Conservation (phyloP, 768 basidiomycete genomes). For the Solioccasus polychromus region DNA sequence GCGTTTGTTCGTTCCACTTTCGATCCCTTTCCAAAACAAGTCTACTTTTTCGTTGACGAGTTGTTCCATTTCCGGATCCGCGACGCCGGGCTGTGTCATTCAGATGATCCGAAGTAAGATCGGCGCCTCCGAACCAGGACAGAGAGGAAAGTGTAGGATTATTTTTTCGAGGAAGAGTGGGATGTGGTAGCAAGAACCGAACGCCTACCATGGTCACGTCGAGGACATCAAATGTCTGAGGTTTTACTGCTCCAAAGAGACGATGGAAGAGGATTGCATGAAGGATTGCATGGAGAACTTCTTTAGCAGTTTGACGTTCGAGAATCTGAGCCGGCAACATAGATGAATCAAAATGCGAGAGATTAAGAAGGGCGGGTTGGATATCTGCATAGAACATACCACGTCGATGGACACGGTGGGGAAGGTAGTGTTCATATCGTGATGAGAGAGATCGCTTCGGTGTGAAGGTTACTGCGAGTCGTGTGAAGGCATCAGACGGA, state of each 20-base stretch:
- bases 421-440: slow-evolving; percentile 25
- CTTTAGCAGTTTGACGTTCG: slow-evolving; percentile 69
- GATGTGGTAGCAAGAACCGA: background rate
- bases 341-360: too few species aligned
- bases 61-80: slow-evolving; percentile 67
- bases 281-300: slow-evolving; percentile 73
- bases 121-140: too few species aligned
- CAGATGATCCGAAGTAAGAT: too few species aligned
- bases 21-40: slow-evolving; percentile 73
- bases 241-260: slow-evolving; percentile 75
- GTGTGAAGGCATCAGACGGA: background rate
- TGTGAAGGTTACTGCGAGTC: background rate
- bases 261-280: slow-evolving; percentile 84
- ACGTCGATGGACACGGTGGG: slow-evolving; percentile 32
- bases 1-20: slow-evolving; percentile 56
- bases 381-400: slow-evolving; percentile 12
- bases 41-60: slow-evolving; percentile 77
- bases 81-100: slow-evolving; percentile 65
- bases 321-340: slow-evolving; percentile 47
- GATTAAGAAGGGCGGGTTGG: too few species aligned
- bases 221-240: slow-evolving; percentile 72
- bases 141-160: background rate
- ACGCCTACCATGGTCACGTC: slow-evolving; percentile 77
- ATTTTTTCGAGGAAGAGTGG: background rate
- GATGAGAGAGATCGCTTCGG: background rate